phyloP scores from a whole-genome alignment of 2,329 filamentous ascomycete species.

The Fusarium sp. region DNA sequence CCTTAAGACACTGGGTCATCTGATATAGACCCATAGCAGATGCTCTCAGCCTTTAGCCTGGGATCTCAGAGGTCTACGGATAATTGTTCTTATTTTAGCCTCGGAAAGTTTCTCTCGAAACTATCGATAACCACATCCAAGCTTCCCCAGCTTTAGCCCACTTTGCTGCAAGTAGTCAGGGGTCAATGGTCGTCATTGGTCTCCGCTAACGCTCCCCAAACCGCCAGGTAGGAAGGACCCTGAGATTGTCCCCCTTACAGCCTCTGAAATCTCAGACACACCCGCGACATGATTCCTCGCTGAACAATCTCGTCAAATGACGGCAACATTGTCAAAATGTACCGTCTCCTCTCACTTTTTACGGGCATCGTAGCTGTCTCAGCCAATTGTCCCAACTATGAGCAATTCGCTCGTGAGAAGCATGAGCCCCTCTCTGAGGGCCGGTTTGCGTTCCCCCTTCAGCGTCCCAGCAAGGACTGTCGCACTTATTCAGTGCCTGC shows the following conservation, averaged over 20 bases:
- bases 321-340: constrained; percentile 24
- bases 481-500: constrained; percentile 84
- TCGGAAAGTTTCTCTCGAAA: constrained; percentile 2
- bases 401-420: constrained; percentile 53
- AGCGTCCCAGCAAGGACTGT: constrained; percentile 82
- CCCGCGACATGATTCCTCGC: constrained; percentile 22
- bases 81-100: too few relatives aligned
- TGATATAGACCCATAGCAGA: too few relatives aligned
- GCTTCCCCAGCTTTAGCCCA: constrained; percentile 25
- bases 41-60: background rate
- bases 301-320: constrained; percentile 21
- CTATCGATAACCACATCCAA: constrained; percentile 1
- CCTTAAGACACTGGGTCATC: too few relatives aligned
- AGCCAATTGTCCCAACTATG: constrained; percentile 55
- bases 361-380: constrained; percentile 42
- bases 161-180: constrained; percentile 23
- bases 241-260: constrained; percentile 11
- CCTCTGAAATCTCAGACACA: background rate
- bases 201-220: constrained; percentile 4
- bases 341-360: constrained; percentile 11
- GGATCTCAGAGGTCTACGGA: background rate
- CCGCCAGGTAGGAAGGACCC: constrained; percentile 12
- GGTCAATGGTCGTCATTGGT: constrained; percentile 14
- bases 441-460: constrained; percentile 81
- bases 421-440: constrained; percentile 85